A percentile compares a stretch with the other conserved stretches of the same genome.
phyloP scores from a whole-genome alignment of 1,139 yeast genomes.

The Yamadazyma dendronema region DNA sequence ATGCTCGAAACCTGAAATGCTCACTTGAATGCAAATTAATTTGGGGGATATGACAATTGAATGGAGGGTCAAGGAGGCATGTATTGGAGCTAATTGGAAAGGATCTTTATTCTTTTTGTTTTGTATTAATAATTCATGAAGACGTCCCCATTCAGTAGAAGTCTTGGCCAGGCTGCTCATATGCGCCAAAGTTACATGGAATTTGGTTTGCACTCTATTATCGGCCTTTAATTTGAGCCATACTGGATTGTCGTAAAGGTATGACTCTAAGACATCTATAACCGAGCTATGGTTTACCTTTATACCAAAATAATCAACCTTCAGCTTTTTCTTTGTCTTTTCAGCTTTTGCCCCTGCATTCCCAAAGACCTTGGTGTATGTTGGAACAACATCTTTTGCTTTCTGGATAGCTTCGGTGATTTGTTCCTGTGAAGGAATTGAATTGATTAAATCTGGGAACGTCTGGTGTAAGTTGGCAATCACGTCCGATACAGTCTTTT shows the following conservation, averaged over 20 bases:
- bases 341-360: conserved; percentile 2
- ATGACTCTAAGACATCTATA: conserved; percentile 7
- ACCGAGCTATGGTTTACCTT: conserved; percentile 15
- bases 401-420: conserved; percentile 41
- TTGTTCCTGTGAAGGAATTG: conserved; percentile 41
- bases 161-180: conserved; percentile 23
- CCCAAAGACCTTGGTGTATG: conserved; percentile 38
- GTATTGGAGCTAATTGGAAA: conserved; percentile 16
- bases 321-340: conserved; percentile 15
- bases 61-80: conserved; percentile 40
- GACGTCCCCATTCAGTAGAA: conserved; percentile 25
- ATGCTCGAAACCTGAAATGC: conserved; percentile 28
- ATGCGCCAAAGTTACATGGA: conserved; percentile 83
- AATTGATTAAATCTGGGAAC: conserved; percentile 47
- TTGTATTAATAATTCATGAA: conserved; percentile 15
- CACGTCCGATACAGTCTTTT: conserved; percentile 49
- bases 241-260: conserved; percentile 15
- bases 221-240: conserved; percentile 30
- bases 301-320: conserved; percentile 31
- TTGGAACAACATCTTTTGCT: conserved; percentile 56
- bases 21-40: conserved; percentile 58
- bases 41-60: conserved; percentile 47
- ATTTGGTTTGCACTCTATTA: conserved; percentile 50
- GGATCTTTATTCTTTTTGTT: conserved; percentile 11
- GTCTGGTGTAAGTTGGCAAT: conserved; percentile 24